Percentiles rank a stretch among this genome's conserved stretches.
These are phyloP conservation scores for Funneliformis mosseae DNA, from an alignment of 192 early-diverging fungal genomes.

Conservation along the genomic window DNA sequence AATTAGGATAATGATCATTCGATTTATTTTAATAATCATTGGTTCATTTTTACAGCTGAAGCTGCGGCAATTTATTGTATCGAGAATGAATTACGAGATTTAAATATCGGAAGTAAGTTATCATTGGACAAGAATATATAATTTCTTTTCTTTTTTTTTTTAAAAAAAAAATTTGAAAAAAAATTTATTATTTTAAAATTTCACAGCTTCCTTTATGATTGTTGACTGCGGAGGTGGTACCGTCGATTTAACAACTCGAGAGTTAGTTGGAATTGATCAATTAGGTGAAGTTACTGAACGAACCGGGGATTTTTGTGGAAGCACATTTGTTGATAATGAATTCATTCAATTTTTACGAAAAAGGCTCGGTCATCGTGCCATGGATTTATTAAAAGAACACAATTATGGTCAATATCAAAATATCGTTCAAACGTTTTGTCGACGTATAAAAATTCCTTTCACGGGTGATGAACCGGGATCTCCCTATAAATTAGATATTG, in stretches of 20 bases:
- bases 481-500: background rate
- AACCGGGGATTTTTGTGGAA: background rate
- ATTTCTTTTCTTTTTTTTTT: no score
- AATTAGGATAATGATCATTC: background rate
- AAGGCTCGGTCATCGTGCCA: background rate
- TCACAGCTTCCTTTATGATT: background rate
- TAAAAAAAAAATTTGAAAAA: no score
- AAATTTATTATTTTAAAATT: background rate
- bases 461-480: background rate
- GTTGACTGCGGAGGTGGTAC: background rate
- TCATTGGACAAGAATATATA: no score
- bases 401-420: background rate
- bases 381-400: background rate
- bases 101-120: background rate
- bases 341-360: background rate
- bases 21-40: background rate
- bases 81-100: background rate
- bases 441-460: background rate
- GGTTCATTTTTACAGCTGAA: background rate
- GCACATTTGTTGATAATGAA: background rate
- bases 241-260: background rate
- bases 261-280: background rate
- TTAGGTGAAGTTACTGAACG: background rate
- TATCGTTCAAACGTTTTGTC: background rate
- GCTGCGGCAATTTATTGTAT: constrained; percentile 9